phyloP scores from a whole-genome alignment of 2,329 filamentous ascomycete genomes.

The Zalaria obscura region DNA sequence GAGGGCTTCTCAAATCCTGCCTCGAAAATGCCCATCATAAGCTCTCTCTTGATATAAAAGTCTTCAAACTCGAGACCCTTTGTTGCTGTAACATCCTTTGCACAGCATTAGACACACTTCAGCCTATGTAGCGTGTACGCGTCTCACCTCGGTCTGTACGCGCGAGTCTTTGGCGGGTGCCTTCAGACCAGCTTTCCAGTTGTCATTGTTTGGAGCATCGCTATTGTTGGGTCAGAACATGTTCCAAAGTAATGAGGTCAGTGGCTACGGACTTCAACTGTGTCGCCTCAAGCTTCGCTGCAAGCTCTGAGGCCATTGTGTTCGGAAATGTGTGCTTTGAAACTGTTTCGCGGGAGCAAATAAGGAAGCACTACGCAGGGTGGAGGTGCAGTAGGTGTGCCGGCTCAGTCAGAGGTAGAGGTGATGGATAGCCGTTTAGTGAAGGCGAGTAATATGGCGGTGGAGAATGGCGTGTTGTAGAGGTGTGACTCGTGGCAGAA shows the following conservation, averaged over 20 bases:
- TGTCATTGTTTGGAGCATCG: constrained; percentile 38
- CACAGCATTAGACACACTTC: not conserved
- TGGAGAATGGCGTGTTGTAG: too few species aligned
- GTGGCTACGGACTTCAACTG: constrained; percentile 28
- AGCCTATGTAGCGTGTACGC: constrained; percentile 1
- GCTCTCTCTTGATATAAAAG: constrained; percentile 83
- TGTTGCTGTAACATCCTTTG: constrained; percentile 89
- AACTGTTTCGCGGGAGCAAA: too few species aligned
- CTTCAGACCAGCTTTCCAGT: constrained; percentile 64
- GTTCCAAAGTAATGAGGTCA: constrained; percentile 3
- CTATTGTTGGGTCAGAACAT: constrained; percentile 4
- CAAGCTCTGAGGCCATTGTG: constrained; percentile 35
- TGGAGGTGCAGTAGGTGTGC: too few species aligned
- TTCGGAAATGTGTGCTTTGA: not conserved
- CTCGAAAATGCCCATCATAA: constrained; percentile 99
- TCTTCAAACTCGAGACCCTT: constrained; percentile 97
- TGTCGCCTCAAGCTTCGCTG: constrained; percentile 42
- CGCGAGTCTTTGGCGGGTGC: constrained; percentile 60
- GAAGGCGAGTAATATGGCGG: too few species aligned
- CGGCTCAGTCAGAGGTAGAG: too few species aligned
- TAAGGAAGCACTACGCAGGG: too few species aligned
- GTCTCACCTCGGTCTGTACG: constrained; percentile 62
- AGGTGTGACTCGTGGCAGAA: too few species aligned
- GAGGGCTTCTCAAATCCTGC: constrained; percentile 98
- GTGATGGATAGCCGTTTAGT: too few species aligned